A percentile compares a stretch with the other conserved stretches of the same genome.
Conservation (phyloP, 2,329 filamentous ascomycete genomes). For the Colletotrichum godetiae region DNA sequence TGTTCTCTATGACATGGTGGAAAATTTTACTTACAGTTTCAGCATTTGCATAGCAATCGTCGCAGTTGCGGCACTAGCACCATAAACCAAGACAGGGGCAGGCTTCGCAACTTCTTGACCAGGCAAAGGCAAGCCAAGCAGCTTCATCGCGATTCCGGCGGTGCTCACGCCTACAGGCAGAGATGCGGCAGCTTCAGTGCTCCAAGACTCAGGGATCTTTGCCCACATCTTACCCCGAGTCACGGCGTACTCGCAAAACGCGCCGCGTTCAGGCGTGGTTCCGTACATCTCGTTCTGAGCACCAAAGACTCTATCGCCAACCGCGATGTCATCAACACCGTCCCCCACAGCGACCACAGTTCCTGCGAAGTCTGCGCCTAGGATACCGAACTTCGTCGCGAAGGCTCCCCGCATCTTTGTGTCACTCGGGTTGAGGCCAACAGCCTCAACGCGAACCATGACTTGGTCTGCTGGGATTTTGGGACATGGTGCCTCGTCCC, state of each 20-base stretch:
- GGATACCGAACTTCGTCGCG: not conserved
- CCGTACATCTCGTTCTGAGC: constrained; percentile 28
- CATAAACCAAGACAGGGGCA: constrained; percentile 43
- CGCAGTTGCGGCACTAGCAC: constrained; percentile 42
- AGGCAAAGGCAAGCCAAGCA: constrained; percentile 58
- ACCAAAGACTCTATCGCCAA: constrained; percentile 44
- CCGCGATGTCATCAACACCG: constrained; percentile 33
- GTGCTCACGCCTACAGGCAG: constrained; percentile 55
- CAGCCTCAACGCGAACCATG: constrained; percentile 22
- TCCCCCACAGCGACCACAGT: constrained; percentile 14
- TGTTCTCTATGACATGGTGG: too few relatives aligned
- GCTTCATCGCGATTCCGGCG: constrained; percentile 56
- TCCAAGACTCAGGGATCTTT: constrained; percentile 54
- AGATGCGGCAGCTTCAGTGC: constrained; percentile 59
- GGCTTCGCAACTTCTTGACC: constrained; percentile 30
- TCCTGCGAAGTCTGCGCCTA: constrained; percentile 46
- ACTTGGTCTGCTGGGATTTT: not conserved
- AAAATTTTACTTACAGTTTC: constrained; percentile 40
- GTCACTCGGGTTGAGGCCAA: constrained; percentile 45
- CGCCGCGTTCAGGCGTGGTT: constrained; percentile 48
- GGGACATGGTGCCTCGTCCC: constrained; percentile 1
- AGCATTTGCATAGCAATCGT: constrained; percentile 47
- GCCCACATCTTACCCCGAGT: constrained; percentile 52
- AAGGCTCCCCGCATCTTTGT: constrained; percentile 40
- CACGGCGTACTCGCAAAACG: constrained; percentile 51